Evolutionary conservation across 1,139 yeast species (phyloP).

Genomic region (Sporopachydermia cereana): DNA sequence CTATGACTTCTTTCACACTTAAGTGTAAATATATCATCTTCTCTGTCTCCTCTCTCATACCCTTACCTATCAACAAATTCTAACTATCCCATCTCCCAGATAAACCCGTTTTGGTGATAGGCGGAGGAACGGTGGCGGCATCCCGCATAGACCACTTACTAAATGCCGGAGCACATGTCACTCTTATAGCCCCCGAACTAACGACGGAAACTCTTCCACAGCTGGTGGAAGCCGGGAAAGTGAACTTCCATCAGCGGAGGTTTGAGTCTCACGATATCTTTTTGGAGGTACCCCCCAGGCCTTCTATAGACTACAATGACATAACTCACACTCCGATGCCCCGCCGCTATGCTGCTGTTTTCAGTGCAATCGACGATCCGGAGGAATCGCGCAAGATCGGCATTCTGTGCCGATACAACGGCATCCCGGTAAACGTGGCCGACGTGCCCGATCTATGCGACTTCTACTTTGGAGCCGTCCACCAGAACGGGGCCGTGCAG

Average conservation of each 20-base stretch:
- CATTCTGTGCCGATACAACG: constrained; percentile 39
- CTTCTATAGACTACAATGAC: not conserved
- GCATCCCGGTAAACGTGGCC: constrained; percentile 70
- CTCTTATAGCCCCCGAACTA: constrained; percentile 49
- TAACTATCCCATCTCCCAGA: no score
- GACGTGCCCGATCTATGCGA: constrained; percentile 79
- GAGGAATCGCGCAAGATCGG: constrained; percentile 47
- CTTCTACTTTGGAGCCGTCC: constrained; percentile 76
- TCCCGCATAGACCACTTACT: constrained; percentile 57
- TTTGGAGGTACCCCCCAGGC: not conserved
- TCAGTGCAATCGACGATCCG: constrained; percentile 71
- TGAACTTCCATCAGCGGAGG: constrained; percentile 29
- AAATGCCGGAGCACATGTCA: constrained; percentile 57
- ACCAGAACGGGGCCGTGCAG: constrained; percentile 65
- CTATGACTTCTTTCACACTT: no score
- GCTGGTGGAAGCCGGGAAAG: constrained; percentile 31
- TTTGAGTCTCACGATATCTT: constrained; percentile 1
- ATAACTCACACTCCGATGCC: constrained; percentile 13
- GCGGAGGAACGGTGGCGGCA: constrained; percentile 76
- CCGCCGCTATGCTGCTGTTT: constrained; percentile 43
- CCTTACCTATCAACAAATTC: no score
- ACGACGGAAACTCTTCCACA: constrained; percentile 39
- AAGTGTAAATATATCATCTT: no score
- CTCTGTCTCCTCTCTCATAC: no score
- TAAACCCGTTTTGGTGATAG: constrained; percentile 60